Base-by-base conservation (phyloP, 106 monocot species). In the Hemerocallis citrina region DNA sequence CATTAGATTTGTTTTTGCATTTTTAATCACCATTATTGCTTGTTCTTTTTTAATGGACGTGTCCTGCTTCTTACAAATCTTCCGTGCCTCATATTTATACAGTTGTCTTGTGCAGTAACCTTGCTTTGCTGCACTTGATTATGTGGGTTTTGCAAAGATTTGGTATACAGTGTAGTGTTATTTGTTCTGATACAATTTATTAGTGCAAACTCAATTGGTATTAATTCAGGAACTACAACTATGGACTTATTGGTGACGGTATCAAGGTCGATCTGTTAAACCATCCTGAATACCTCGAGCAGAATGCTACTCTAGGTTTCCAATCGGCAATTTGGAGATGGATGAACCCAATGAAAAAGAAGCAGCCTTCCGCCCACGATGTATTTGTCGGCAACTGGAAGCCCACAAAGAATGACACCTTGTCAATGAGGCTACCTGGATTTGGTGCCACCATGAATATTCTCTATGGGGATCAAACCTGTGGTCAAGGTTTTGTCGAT, bases 291-390 rank as follows among this genome's bases (percentile, higher is more conserved):
- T 79, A 81, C 47, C 65, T 95, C 0, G 90, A 95, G 37, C 86
- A 86, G 69, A 96, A 96, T 51, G 86, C 96, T 1, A 91, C 96
- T 10, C 21, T 82, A n/a, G 96, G 90, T 11, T 96, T 96, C 77
- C 81, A 87, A 64, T 76, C 91, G 0, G 90, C 96, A 6, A 81
- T 96, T 8, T 87, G 81, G 81, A 62, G 74, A 67, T 96, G 96
- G 95, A 90, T 46, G 89, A 95, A 34, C 5, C 92, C 92, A 5
- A 77, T 76, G 59, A 87, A 79, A 36, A 95, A 79, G 86, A 89
- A 86, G 77, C 95, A 95, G 68, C 95, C 95, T 20, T 95, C 95
- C 2, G 80, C 90, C 6, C 95, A 95, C 24, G 96, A 91, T 32
- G 90, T 59, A 6, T 84, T 92, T 43, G 90, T 90, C 13, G 87